Evolutionary conservation across 202 grass and related monocot species (phyloP), one percentile per base, ranked within the genome.

Genomic region (Carex arenaria): DNA sequence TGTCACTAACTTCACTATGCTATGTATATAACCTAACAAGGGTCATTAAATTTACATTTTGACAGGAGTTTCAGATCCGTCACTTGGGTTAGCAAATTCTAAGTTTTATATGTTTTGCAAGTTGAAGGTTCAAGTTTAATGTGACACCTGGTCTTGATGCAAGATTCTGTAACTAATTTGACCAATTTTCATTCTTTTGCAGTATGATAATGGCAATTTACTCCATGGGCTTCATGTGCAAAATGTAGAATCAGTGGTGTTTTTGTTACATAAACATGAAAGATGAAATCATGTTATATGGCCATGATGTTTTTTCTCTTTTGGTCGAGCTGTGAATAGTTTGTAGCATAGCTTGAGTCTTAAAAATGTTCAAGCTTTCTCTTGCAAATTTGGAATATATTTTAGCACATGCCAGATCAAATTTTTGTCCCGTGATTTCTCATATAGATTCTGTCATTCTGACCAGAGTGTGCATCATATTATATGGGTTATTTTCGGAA

Each of bases 291-390:
- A 15, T 38, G 34, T 34, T 31, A 28, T 31, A 28, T 59, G 73
- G 57, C 73, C 53, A n/a, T 59, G 73, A 77, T 77, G 7, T 78
- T 45, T 69, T 31, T 78, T 28, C 28, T 34, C 51, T 57, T 78
- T 78, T 77, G 23, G 52, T 77, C 28, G 1, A 55, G 22, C 45
- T 78, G 73, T 78, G 73, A 78, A 78, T 78, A 78, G 53, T 78
- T 31, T 59, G 31, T 59, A 60, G 73, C 53, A 78, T 78, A 59
- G 73, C 73, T 38, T 36, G 43, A 20, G 69, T 59, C 38, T 30
- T 78, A 78, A 56, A 56, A 30, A 78, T 78, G 53, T 36, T 59
- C 53, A 34, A 78, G 30, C 51, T 78, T n/a, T 31, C 14, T 34
- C 51, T 59, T 34, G 65, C 15, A 1, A 20, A 59, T 12, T 78